Base-by-base conservation (phyloP, 2,329 filamentous ascomycete genomes). In the Ascosphaera aggregata region DNA sequence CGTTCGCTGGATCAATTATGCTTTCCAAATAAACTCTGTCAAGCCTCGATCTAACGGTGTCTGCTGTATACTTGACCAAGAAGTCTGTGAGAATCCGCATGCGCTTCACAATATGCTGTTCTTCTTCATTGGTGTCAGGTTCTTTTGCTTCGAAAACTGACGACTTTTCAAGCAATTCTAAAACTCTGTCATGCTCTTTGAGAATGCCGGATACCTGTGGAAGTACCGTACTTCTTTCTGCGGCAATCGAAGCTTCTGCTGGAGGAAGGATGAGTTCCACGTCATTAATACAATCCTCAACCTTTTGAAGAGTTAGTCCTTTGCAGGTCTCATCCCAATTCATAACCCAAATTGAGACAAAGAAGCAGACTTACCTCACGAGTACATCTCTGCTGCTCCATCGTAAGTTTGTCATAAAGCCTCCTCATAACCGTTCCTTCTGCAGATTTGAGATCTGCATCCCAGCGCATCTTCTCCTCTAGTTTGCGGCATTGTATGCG, bases 1-100 rank as follows among this genome's bases (percentile, higher is more conserved):
- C 22, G 7, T 27, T 27, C 22, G 5, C 7, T 7, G 22, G 11
- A 11, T 27, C 22, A 27, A 5, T 11, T 27, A 54, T 42, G 9
- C 37, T 44, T 43, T 59, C 54, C 16, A 59, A 43, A 43, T 58
- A 60, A 24, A 59, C 39, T 40, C 57, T 52, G 45, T 60, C 57
- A 9, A 60, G 49, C 18, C 55, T 57, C 38, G 46, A 51, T 41
- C 53, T 52, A 35, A 59, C 53, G 41, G 58, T 56, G 42, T 57
- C 54, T 1, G 54, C 49, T 18, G 48, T 47, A 38, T 51, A 53
- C 34, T 49, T 47, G 7, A 56, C 51, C 15, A 59, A 48, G 13
- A 48, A 42, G 3, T 43, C 42, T 32, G 48, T 48, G 11, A 59
- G 45, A n/a, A 51, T 44, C 7, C 42, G 43, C 5, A 52, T 46